Evolutionary conservation across 2,329 filamentous ascomycete species (phyloP).

Genomic region (Colletotrichum tanaceti): DNA sequence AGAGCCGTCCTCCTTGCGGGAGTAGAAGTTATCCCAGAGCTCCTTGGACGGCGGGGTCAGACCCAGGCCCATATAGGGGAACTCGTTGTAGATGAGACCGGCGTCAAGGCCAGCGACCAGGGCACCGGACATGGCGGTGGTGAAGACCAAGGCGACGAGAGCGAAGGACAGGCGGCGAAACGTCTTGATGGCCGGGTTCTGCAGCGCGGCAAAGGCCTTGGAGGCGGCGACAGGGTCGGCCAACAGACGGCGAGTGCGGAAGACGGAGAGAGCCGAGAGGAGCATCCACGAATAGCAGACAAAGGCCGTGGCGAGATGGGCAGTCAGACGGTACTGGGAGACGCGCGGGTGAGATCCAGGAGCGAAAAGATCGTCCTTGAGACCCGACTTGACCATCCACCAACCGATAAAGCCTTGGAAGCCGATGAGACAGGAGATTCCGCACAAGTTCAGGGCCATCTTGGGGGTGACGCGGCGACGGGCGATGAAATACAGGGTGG

Average conservation of each 20-base stretch:
- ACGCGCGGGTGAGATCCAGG: slow-evolving; percentile 91
- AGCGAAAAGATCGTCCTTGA: slow-evolving; percentile 95
- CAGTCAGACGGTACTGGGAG: slow-evolving; percentile 90
- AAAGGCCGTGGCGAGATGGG: slow-evolving; percentile 92
- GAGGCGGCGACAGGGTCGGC: slow-evolving; percentile 72
- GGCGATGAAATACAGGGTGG: slow-evolving; percentile 88
- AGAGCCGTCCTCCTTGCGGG: slow-evolving; percentile 77
- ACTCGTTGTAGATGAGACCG: slow-evolving; percentile 98
- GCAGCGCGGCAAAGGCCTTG: slow-evolving; percentile 70
- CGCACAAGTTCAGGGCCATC: slow-evolving; percentile 81
- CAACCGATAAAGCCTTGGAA: slow-evolving; percentile 96
- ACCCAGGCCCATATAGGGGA: slow-evolving; percentile 92
- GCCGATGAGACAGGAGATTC: slow-evolving; percentile 89
- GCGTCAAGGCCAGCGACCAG: slow-evolving; percentile 96
- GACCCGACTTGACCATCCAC: slow-evolving; percentile 99
- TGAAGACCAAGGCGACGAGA: slow-evolving; percentile 82
- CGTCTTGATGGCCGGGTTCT: slow-evolving; percentile 73
- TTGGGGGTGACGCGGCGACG: slow-evolving; percentile 79
- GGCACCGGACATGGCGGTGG: slow-evolving; percentile 91
- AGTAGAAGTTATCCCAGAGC: slow-evolving; percentile 88
- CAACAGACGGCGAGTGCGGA: slow-evolving; percentile 80
- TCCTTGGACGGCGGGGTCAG: slow-evolving; percentile 84
- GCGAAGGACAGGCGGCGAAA: slow-evolving; percentile 80
- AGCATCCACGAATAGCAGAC: slow-evolving; percentile 95
- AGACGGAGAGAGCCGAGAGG: slow-evolving; percentile 84